These are phyloP conservation scores for Nicotiana benthamiana DNA, from an alignment of 257 asterid species.

Conservation along the genomic window DNA sequence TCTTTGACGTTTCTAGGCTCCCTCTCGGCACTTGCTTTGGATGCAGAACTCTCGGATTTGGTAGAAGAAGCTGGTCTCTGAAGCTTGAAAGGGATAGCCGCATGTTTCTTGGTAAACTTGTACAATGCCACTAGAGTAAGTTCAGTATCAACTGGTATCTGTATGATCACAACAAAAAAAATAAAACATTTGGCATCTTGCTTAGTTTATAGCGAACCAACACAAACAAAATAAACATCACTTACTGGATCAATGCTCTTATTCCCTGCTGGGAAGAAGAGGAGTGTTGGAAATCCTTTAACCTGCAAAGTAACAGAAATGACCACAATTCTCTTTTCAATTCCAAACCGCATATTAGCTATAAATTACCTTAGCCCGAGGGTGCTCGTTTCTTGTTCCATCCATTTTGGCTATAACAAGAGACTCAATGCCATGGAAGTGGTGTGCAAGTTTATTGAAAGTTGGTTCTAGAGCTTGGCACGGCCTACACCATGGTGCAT, in stretches of 20 bases:
- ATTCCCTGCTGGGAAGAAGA: conserved; percentile 87
- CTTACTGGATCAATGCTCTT: conserved; percentile 84
- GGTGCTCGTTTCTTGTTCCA: conserved; percentile 89
- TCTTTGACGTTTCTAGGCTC: conserved; percentile 39
- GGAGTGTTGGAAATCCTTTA: conserved; percentile 84
- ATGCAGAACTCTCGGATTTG: conserved; percentile 22
- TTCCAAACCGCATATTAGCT: conserved; percentile 5
- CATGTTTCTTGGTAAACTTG: conserved; percentile 76
- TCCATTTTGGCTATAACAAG: conserved; percentile 90
- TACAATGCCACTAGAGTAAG: conserved; percentile 67
- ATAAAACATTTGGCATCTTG: background rate
- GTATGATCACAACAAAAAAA: conserved; percentile 5
- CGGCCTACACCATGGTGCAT: conserved; percentile 97
- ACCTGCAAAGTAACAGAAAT: conserved; percentile 36
- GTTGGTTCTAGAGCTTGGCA: conserved; percentile 90
- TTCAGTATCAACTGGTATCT: conserved; percentile 68
- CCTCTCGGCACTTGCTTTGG: conserved; percentile 25
- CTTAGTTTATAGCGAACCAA: background rate
- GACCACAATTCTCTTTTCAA: background rate
- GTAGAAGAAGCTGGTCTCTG: conserved; percentile 42
- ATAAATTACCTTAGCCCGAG: conserved; percentile 54
- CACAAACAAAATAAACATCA: conserved; percentile 4
- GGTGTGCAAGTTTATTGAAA: conserved; percentile 79
- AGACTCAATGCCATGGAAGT: conserved; percentile 57
- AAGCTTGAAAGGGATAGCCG: conserved; percentile 79